Evolutionary conservation across 1,284 basidiomycete genomes (phyloP), one percentile per base, ranked within the genome.

Genomic region (Microbotryum silenes-acaulis): DNA sequence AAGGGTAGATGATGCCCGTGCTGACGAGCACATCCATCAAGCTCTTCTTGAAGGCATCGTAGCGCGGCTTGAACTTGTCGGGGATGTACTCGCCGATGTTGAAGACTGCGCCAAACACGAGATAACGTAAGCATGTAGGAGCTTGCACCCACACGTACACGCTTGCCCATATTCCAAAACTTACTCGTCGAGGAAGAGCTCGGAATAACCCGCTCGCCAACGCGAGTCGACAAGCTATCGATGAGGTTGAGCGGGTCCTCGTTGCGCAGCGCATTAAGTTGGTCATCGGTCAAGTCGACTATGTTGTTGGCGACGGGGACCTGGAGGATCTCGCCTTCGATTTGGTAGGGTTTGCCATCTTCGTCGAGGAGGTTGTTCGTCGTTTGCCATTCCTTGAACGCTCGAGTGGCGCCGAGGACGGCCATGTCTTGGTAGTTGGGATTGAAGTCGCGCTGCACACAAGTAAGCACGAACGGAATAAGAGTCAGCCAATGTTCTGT

Each of bases 361-460:
- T 73, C 74, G 65, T 60, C 60, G 21, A 53, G 61, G 48, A 73
- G 69, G 29, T 66, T 67, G 47, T 65, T 73, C 23, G 78, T 80
- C 27, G 77, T 77, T 25, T 74, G 62, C 84, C 85, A 83, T 60
- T 86, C 83, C 72, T 91, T 88, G 85, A 90, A 97, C 14, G 91
- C 92, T 51, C 91, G 85, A 8, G 97, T 92, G 20, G 94, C 93
- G 69, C 93, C 92, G 49, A 97, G 84, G 62, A 97, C 94, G 10
- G 91, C 93, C 94, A 98, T 97, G 74, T 98, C 94, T 75, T 94
- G 90, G 75, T 97, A 97, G 76, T 98, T 98, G 25, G 94, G 94
- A 76, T 98, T 98, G 79, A 97, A 97, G 0, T 87, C 86, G 10
- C 71, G 73, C 46, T 71, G 58, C 21, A 45, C 23, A 49, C 21